These are phyloP conservation scores for Cercospora sp. DNA, from an alignment of 2,329 filamentous ascomycete species.

Conservation along the genomic window DNA sequence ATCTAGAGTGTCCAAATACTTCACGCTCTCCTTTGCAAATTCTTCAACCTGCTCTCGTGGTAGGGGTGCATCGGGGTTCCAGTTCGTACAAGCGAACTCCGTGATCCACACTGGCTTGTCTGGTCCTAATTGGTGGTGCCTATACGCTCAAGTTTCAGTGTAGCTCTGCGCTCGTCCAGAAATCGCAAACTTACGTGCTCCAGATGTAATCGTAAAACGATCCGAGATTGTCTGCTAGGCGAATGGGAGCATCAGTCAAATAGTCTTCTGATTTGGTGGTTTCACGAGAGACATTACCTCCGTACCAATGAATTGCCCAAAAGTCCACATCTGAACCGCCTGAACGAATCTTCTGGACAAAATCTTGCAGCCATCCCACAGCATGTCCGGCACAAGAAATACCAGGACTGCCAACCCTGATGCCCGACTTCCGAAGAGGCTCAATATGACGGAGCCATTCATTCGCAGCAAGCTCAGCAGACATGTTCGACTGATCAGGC, in stretches of 20 bases:
- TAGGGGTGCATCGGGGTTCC: conserved; percentile 33
- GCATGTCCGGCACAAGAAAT: conserved; percentile 36
- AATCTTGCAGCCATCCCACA: conserved; percentile 33
- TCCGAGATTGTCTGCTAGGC: conserved; percentile 29
- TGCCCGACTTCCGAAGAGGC: conserved; percentile 32
- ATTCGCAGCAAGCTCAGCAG: conserved; percentile 30
- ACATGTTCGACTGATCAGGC: conserved; percentile 36
- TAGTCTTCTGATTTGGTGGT: not conserved
- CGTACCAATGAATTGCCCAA: conserved; percentile 37
- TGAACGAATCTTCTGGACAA: conserved; percentile 28
- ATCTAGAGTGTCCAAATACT: conserved; percentile 37
- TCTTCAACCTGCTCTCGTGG: conserved; percentile 33
- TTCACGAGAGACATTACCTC: not conserved
- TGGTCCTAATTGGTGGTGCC: conserved; percentile 30
- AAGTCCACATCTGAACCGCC: conserved; percentile 36
- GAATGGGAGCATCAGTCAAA: not conserved
- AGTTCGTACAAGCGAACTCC: conserved; percentile 38
- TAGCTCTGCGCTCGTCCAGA: not conserved
- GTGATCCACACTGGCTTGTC: conserved; percentile 39
- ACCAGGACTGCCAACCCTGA: conserved; percentile 33
- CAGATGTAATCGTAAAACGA: conserved; percentile 40
- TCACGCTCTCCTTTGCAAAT: conserved; percentile 32
- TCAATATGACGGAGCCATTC: conserved; percentile 35
- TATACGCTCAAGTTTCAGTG: not conserved
- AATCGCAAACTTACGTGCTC: conserved; percentile 25